phyloP scores from a whole-genome alignment of 495 filamentous ascomycete genomes.

The Neurospora tetrasperma region DNA sequence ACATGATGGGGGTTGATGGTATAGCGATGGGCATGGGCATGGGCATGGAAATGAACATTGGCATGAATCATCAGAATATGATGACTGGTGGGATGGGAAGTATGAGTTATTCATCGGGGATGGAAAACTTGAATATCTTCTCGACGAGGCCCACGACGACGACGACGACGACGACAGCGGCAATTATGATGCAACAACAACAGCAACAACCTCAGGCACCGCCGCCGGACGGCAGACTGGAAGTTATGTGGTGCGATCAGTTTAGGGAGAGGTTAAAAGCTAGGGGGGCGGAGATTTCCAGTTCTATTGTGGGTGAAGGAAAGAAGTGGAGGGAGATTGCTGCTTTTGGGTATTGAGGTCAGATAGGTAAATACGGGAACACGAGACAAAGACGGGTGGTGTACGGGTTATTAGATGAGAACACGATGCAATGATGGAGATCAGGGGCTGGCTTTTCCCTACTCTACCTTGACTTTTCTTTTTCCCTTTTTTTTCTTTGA shows the following conservation, averaged over 20 bases:
- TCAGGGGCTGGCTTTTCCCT: neutral
- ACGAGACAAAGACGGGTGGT: neutral
- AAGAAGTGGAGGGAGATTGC: constrained; percentile 15
- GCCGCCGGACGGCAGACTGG: constrained; percentile 22
- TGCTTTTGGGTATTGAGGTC: neutral
- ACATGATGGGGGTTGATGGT: neutral
- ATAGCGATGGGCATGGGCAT: constrained; percentile 4
- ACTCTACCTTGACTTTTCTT: neutral
- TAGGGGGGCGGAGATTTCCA: constrained; percentile 14
- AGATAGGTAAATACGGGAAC: neutral
- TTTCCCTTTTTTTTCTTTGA: neutral
- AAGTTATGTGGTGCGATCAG: constrained; percentile 33
- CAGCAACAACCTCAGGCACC: constrained; percentile 8
- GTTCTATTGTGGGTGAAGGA: constrained; percentile 6
- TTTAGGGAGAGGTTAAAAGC: constrained; percentile 18
- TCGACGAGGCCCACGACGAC: neutral
- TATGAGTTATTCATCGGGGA: neutral
- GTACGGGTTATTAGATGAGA: neutral
- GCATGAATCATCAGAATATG: neutral
- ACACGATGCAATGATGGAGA: neutral
- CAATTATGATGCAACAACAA: neutral
- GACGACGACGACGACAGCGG: neutral
- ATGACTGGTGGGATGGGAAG: neutral
- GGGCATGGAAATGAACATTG: neutral
- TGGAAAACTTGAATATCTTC: neutral